A percentile compares a stretch with the other conserved stretches of the same genome.
phyloP scores from a whole-genome alignment of 768 basidiomycete genomes.

The Collybia sordida region DNA sequence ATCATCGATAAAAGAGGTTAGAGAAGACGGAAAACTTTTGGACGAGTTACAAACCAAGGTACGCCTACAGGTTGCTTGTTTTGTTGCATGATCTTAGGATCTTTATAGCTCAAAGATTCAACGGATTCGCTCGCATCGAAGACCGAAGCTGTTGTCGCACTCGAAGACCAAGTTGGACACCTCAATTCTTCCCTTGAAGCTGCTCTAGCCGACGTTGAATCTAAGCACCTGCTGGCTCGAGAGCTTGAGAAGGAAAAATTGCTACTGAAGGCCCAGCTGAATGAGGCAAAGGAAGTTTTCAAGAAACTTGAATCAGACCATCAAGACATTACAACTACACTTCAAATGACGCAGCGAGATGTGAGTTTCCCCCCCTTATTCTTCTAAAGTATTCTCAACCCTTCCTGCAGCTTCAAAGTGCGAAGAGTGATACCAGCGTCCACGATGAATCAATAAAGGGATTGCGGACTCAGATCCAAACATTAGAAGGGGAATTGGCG shows the following conservation, averaged over 20 bases:
- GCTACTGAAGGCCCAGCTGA: slow-evolving; percentile 47
- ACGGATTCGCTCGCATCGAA: slow-evolving; percentile 54
- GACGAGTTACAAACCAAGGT: slow-evolving; percentile 65
- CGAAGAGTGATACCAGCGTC: slow-evolving; percentile 36
- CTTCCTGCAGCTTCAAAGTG: slow-evolving; percentile 46
- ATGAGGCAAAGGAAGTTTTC: slow-evolving; percentile 39
- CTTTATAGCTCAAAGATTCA: slow-evolving; percentile 57
- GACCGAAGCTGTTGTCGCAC: slow-evolving; percentile 42
- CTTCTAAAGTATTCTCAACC: slow-evolving; percentile 1
- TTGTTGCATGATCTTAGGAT: slow-evolving; percentile 1
- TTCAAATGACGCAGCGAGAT: slow-evolving; percentile 47
- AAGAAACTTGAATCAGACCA: slow-evolving; percentile 31
- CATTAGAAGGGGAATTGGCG: slow-evolving; percentile 49
- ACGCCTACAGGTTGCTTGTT: slow-evolving; percentile 10
- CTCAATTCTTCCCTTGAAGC: slow-evolving; percentile 50
- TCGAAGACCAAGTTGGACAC: slow-evolving; percentile 52
- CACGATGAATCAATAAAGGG: slow-evolving; percentile 46
- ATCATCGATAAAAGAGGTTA: slow-evolving; percentile 72
- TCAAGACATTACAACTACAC: slow-evolving; percentile 28
- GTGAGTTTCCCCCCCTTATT: slow-evolving; percentile 34
- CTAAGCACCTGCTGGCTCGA: slow-evolving; percentile 42
- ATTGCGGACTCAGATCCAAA: slow-evolving; percentile 50
- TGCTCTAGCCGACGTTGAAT: slow-evolving; percentile 44
- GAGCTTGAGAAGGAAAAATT: slow-evolving; percentile 51
- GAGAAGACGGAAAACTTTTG: slow-evolving; percentile 56